These are phyloP conservation scores for Phyllosticta citribraziliensis DNA, from an alignment of 2,329 filamentous ascomycete species.

Conservation along the genomic window DNA sequence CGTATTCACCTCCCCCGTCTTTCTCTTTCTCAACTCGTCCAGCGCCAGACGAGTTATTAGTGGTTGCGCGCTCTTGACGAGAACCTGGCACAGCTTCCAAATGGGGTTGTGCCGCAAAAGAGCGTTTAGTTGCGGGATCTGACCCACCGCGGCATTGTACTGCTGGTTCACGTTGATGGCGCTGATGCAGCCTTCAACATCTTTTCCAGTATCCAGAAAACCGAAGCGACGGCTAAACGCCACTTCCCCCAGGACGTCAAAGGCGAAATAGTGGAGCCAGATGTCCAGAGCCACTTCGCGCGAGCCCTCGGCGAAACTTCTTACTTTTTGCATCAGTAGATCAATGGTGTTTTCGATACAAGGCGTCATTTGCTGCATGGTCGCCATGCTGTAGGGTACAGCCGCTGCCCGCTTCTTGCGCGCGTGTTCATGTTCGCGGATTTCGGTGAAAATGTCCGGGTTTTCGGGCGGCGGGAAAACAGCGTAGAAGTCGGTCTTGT, in stretches of 20 bases:
- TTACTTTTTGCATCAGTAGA: conserved; percentile 18
- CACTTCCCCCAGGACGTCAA: conserved; percentile 14
- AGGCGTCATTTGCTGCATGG: conserved; percentile 18
- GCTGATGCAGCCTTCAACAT: conserved; percentile 12
- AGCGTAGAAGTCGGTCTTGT: conserved; percentile 10
- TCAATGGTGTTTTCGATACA: conserved; percentile 20
- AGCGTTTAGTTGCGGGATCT: conserved; percentile 9
- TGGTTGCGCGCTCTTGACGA: not conserved
- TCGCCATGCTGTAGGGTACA: conserved; percentile 17
- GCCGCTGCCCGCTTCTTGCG: conserved; percentile 9
- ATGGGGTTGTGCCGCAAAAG: conserved; percentile 2
- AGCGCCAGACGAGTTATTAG: conserved; percentile 2
- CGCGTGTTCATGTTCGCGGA: conserved; percentile 39
- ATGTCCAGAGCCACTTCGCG: conserved; percentile 22
- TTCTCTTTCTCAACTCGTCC: conserved; percentile 5
- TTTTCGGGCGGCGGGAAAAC: conserved; percentile 9
- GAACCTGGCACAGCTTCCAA: not conserved
- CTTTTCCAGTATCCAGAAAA: conserved; percentile 12
- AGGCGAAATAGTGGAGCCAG: conserved; percentile 29
- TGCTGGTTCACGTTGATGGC: conserved; percentile 16
- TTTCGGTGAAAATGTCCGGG: conserved; percentile 32
- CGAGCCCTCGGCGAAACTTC: conserved; percentile 14
- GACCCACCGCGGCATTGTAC: conserved; percentile 18
- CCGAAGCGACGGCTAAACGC: conserved; percentile 12
- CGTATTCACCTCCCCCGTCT: not conserved